Conservation (phyloP, 2,329 filamentous ascomycete genomes). For the Fusarium oligoseptatum region DNA sequence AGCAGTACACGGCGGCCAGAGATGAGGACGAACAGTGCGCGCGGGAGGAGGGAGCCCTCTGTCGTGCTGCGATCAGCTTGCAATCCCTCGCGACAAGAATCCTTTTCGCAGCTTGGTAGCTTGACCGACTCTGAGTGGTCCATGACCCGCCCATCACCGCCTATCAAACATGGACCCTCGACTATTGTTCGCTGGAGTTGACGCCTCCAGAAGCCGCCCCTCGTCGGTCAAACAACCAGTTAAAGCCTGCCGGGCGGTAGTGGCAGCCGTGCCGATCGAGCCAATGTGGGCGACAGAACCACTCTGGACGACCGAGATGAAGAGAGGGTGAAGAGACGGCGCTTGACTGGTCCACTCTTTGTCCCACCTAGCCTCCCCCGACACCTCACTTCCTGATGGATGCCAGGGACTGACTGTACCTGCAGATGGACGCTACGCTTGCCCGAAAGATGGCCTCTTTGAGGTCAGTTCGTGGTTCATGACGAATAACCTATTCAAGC, state of each 20-base stretch:
- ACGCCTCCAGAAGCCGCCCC: constrained; percentile 24
- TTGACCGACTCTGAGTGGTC: constrained; percentile 14
- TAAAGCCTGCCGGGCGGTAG: constrained; percentile 23
- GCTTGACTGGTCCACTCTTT: constrained; percentile 40
- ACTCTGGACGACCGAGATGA: constrained; percentile 46
- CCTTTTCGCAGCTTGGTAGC: neutral
- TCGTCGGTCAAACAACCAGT: constrained; percentile 31
- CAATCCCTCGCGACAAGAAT: neutral
- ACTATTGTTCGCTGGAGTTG: constrained; percentile 38
- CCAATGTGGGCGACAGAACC: constrained; percentile 36
- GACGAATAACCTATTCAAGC: neutral
- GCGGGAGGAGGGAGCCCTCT: constrained; percentile 10
- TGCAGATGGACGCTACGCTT: constrained; percentile 6
- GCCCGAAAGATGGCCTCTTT: neutral
- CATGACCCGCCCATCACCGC: constrained; percentile 9
- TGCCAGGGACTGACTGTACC: constrained; percentile 16
- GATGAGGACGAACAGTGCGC: constrained; percentile 13
- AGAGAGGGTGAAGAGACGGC: constrained; percentile 34
- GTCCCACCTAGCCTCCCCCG: constrained; percentile 18
- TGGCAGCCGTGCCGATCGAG: constrained; percentile 35
- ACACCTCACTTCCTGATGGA: constrained; percentile 12
- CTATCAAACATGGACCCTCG: constrained; percentile 18
- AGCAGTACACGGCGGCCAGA: constrained; percentile 14
- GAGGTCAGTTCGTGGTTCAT: neutral
- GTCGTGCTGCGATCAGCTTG: neutral